A percentile compares a stretch with the other conserved stretches of the same genome.
Conservation (phyloP, 108 stramenopile genomes). For the Nitzschia inconspicua region DNA sequence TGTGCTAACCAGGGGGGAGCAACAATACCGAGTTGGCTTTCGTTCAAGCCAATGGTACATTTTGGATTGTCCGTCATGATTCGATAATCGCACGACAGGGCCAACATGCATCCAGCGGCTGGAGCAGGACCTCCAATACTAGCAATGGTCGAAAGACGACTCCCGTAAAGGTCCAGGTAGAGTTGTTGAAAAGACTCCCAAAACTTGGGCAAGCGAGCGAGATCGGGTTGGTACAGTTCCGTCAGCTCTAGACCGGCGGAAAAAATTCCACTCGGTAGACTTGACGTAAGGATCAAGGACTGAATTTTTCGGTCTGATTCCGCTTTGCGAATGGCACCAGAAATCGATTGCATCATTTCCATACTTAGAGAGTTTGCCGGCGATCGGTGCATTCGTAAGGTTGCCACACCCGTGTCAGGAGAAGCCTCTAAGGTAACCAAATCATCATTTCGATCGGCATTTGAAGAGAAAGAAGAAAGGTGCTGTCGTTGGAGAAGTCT, state of each 20-base stretch:
- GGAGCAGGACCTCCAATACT: slow-evolving; percentile 78
- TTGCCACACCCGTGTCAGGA: too few species aligned
- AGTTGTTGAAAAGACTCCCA: slow-evolving; percentile 82
- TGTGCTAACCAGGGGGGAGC: slow-evolving; percentile 44
- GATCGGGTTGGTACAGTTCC: slow-evolving; percentile 66
- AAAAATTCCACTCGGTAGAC: slow-evolving; percentile 65
- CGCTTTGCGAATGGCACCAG: slow-evolving; percentile 47
- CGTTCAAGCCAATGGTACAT: slow-evolving; percentile 77
- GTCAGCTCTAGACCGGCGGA: slow-evolving; percentile 80
- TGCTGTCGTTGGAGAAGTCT: too few species aligned
- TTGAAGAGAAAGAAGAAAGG: too few species aligned
- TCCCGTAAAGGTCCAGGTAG: slow-evolving; percentile 80
- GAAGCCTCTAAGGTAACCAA: too few species aligned
- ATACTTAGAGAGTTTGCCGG: slow-evolving; percentile 83
- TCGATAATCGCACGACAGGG: slow-evolving; percentile 84
- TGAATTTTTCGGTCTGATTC: slow-evolving; percentile 48
- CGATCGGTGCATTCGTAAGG: slow-evolving; percentile 72
- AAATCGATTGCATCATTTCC: slow-evolving; percentile 74
- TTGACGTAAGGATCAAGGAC: slow-evolving; percentile 58
- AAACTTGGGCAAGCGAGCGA: slow-evolving; percentile 51
- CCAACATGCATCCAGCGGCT: slow-evolving; percentile 86
- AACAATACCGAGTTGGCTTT: slow-evolving; percentile 75
- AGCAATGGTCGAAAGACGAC: slow-evolving; percentile 61
- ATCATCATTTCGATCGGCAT: too few species aligned
- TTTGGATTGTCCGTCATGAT: slow-evolving; percentile 42